These are phyloP conservation scores for Penicillium sp. DNA, from an alignment of 2,329 filamentous ascomycete species.

Conservation along the genomic window DNA sequence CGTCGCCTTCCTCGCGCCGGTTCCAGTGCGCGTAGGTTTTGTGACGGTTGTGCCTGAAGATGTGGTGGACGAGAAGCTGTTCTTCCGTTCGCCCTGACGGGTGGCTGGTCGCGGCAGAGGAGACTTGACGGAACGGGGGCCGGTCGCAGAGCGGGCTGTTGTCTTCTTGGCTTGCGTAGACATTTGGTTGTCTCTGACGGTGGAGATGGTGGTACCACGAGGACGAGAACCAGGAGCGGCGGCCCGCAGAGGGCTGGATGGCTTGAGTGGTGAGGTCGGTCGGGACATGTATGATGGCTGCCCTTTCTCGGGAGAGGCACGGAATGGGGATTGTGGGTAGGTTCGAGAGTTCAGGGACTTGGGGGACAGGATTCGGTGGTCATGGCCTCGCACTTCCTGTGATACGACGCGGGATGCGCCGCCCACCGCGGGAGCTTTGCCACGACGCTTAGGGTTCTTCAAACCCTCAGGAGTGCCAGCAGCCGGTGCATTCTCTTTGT, in stretches of 20 bases:
- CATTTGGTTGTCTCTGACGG: slow-evolving; percentile 31
- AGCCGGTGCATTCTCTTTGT: slow-evolving; percentile 72
- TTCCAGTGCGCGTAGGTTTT: slow-evolving; percentile 33
- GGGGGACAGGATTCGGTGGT: slow-evolving; percentile 71
- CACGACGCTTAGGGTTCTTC: slow-evolving; percentile 71
- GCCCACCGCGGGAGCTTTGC: slow-evolving; percentile 44
- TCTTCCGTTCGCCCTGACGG: slow-evolving; percentile 42
- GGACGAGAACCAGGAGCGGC: slow-evolving; percentile 26
- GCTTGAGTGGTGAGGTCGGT: slow-evolving; percentile 65
- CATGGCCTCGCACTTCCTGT: slow-evolving; percentile 49
- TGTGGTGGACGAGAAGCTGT: slow-evolving; percentile 40
- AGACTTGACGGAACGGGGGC: slow-evolving; percentile 31
- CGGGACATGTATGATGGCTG: slow-evolving; percentile 59
- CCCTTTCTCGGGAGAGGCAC: slow-evolving; percentile 45
- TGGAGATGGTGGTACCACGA: slow-evolving; percentile 29
- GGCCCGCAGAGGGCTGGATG: slow-evolving; percentile 44
- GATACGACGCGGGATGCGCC: slow-evolving; percentile 45
- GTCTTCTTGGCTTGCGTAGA: slow-evolving; percentile 35
- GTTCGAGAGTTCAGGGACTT: slow-evolving; percentile 79
- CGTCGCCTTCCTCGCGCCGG: slow-evolving; percentile 34
- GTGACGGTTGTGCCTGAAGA: slow-evolving; percentile 44
- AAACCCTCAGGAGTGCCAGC: slow-evolving; percentile 46
- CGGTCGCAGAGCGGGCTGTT: slow-evolving; percentile 33
- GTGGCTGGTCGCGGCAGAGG: slow-evolving; percentile 41
- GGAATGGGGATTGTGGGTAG: slow-evolving; percentile 58